Base-by-base conservation (phyloP, 176 grass and related monocot genomes). In the Calamus simplicifolius region DNA sequence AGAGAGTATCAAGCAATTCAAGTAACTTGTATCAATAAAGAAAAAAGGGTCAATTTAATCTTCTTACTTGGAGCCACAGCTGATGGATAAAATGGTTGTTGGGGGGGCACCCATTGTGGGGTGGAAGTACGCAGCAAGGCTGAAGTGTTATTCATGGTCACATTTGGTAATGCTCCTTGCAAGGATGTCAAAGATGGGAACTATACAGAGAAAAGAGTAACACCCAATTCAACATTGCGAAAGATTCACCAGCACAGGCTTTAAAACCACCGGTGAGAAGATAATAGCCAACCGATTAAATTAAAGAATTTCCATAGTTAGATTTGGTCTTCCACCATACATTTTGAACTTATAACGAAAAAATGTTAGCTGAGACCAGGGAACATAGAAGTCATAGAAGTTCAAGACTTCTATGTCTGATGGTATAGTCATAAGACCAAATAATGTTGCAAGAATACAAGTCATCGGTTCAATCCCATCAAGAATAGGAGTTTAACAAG, bases 161-260 rank as follows among this genome's bases (percentile, higher is more conserved):
- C 28, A 69, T 79, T 67, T 56, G 75, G 71, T 68, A 88, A 79
- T 76, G 79, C 79, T 75, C 61, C 79, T 79, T 82, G 79, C 74
- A 88, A 62, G 6, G 75, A 82, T n/a, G 61, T 57, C 49, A 88
- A 72, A 79, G 71, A 75, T 27, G 79, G 75, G 29, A 88, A 82
- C 79, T 88, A 75, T 17, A 60, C 15, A 64, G 18, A 49, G 50
- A 17, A 48, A 29, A 61, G 26, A 50, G 21, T 12, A 66, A 66
- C 30, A 72, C 16, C 7, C 8, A 43, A 43, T 43, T 43, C 35
- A 43, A 43, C 35, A 43, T 43, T 13, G 35, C 3, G 35, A 43
- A 31, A 16, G 23, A 49, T 51, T 30, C 35, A 38, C 25, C 18
- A 30, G 1, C 17, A 13, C 29, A 16, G 50, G 50, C 49, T 55